Evolutionary conservation across 2,329 filamentous ascomycete species (phyloP).

Genomic region (Penicillium freii): DNA sequence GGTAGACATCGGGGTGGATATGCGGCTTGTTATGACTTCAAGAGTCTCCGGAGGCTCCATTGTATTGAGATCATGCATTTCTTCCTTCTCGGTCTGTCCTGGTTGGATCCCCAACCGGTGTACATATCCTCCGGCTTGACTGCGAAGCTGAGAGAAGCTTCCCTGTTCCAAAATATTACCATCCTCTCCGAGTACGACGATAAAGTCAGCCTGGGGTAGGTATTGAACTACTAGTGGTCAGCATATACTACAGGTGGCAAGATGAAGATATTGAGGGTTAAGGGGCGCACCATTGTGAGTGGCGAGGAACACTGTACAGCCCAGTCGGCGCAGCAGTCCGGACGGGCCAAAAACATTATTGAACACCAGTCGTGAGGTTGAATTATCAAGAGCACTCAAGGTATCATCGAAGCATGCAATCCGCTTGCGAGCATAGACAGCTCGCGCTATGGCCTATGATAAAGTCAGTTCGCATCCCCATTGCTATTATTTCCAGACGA

Average conservation of each 20-base stretch:
- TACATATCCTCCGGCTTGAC: not conserved
- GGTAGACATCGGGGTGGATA: not conserved
- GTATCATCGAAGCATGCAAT: slow-evolving; percentile 46
- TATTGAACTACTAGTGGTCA: not conserved
- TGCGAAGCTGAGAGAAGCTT: slow-evolving; percentile 16
- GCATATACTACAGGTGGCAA: no score
- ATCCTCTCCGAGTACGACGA: not conserved
- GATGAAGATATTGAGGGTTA: no score
- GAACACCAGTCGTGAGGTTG: slow-evolving; percentile 41
- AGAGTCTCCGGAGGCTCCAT: not conserved
- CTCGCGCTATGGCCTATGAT: slow-evolving; percentile 39
- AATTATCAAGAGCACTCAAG: slow-evolving; percentile 42
- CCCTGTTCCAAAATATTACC: not conserved
- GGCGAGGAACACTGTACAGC: slow-evolving; percentile 46
- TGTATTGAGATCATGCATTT: not conserved
- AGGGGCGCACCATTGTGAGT: slow-evolving; percentile 32
- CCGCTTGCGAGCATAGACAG: slow-evolving; percentile 42
- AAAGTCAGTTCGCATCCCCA: no score
- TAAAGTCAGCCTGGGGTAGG: not conserved
- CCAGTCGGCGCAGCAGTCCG: slow-evolving; percentile 43
- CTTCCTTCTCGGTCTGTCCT: no score
- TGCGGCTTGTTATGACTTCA: no score
- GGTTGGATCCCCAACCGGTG: no score
- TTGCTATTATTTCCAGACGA: not conserved
- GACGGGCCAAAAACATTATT: slow-evolving; percentile 39